phyloP scores from a whole-genome alignment of 495 filamentous ascomycete species.

The Usnea hakonensis region DNA sequence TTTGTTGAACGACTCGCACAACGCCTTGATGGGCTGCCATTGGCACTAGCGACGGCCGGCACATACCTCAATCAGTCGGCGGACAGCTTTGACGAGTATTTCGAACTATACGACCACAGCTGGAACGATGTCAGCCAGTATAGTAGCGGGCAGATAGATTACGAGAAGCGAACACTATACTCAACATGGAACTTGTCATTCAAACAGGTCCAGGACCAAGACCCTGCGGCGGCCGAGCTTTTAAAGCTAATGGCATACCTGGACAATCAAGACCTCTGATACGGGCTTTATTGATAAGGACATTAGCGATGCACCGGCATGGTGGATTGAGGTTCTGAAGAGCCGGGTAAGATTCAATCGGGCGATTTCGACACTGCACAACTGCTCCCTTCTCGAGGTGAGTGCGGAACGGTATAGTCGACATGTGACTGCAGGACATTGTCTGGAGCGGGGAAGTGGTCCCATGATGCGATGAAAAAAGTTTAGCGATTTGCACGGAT shows the following conservation, averaged over 20 bases:
- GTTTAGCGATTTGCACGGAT: no score
- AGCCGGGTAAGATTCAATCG: no score
- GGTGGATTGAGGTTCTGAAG: constrained; percentile 10
- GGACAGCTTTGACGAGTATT: constrained; percentile 16
- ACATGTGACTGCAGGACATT: no score
- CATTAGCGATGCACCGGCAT: constrained; percentile 1
- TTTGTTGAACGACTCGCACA: constrained; percentile 13
- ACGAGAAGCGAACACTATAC: constrained; percentile 27
- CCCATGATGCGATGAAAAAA: no score
- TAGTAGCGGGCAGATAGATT: constrained; percentile 9
- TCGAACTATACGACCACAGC: constrained; percentile 10
- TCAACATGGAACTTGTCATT: constrained; percentile 43
- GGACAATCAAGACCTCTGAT: constrained; percentile 47
- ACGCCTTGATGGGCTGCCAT: constrained; percentile 26
- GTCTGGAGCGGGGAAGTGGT: no score
- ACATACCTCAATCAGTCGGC: constrained; percentile 19
- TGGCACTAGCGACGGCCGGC: constrained; percentile 27
- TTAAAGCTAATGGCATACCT: constrained; percentile 41
- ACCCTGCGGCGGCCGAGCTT: constrained; percentile 33
- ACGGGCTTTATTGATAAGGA: constrained; percentile 28
- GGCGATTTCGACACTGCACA: constrained; percentile 10
- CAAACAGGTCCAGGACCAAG: constrained; percentile 32
- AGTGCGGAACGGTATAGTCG: constrained; percentile 28
- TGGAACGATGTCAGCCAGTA: constrained; percentile 18
- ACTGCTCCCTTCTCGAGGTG: constrained; percentile 14